A percentile compares a stretch with the other conserved stretches of the same genome.
phyloP scores from a whole-genome alignment of 805 yeast species.

The Spathaspora passalidarum region DNA sequence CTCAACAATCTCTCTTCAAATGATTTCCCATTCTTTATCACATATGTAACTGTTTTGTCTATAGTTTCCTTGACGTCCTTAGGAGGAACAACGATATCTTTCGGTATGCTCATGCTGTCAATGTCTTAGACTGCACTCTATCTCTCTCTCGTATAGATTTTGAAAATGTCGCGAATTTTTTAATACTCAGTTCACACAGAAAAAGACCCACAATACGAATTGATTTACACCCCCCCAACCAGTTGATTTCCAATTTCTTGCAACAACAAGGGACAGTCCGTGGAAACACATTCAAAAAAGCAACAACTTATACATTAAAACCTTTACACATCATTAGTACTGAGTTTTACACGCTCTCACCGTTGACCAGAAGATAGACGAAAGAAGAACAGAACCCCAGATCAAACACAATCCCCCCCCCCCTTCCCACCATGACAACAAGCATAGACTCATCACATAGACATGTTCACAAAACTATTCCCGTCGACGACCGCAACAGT shows the following conservation, averaged over 20 bases:
- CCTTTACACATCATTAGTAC: too few species aligned
- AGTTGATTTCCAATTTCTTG: too few species aligned
- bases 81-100: constrained; percentile 43
- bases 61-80: constrained; percentile 50
- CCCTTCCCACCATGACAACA: not conserved
- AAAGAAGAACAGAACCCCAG: not conserved
- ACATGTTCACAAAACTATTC: not conserved
- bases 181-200: too few species aligned
- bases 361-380: not conserved
- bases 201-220: not conserved
- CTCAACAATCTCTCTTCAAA: constrained; percentile 59
- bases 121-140: not conserved
- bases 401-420: not conserved
- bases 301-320: too few species aligned
- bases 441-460: not conserved
- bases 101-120: constrained; percentile 6
- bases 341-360: too few species aligned
- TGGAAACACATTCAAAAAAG: too few species aligned
- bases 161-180: not conserved
- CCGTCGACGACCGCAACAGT: not conserved
- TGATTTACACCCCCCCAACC: too few species aligned
- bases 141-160: too few species aligned
- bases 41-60: constrained; percentile 70
- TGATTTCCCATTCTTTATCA: constrained; percentile 60
- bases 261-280: too few species aligned